Conservation (phyloP, 2,329 filamentous ascomycete genomes). For the Hypoxylon sp. region DNA sequence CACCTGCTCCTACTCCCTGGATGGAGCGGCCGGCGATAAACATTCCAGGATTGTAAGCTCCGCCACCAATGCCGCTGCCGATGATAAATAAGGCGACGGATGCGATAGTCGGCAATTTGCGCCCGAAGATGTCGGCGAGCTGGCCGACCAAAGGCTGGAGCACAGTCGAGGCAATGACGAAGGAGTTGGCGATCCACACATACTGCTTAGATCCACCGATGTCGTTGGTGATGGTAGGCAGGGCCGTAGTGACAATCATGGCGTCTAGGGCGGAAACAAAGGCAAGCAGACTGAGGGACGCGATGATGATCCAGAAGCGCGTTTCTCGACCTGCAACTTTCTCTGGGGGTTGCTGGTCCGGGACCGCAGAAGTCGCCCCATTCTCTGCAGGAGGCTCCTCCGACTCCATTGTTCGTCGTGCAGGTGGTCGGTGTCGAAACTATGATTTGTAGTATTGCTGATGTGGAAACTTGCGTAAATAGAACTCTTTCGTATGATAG, state of each 20-base stretch:
- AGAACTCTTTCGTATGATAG: background rate
- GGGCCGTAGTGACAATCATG: background rate
- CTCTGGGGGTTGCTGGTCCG: background rate
- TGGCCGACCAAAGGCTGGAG: conserved; percentile 57
- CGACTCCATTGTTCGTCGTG: background rate
- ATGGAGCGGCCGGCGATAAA: conserved; percentile 53
- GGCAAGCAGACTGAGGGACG: conserved; percentile 2
- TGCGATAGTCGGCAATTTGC: conserved; percentile 48
- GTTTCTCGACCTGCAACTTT: background rate
- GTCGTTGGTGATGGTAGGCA: background rate
- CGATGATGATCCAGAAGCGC: conserved; percentile 2
- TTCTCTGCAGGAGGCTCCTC: background rate
- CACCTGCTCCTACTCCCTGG: conserved; percentile 51
- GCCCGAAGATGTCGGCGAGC: conserved; percentile 56
- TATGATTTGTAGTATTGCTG: background rate
- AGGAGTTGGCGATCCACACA: conserved; percentile 34
- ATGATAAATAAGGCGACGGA: conserved; percentile 53
- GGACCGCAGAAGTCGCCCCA: background rate
- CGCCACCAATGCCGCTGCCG: conserved; percentile 57
- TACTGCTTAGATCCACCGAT: background rate
- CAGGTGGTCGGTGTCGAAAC: background rate
- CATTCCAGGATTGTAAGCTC: conserved; percentile 48
- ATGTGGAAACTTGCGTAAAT: background rate
- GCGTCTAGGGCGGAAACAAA: conserved; percentile 1
- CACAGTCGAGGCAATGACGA: conserved; percentile 43